Evolutionary conservation across 306 rosid genomes (phyloP).

Genomic region (Vachellia pachyceras): DNA sequence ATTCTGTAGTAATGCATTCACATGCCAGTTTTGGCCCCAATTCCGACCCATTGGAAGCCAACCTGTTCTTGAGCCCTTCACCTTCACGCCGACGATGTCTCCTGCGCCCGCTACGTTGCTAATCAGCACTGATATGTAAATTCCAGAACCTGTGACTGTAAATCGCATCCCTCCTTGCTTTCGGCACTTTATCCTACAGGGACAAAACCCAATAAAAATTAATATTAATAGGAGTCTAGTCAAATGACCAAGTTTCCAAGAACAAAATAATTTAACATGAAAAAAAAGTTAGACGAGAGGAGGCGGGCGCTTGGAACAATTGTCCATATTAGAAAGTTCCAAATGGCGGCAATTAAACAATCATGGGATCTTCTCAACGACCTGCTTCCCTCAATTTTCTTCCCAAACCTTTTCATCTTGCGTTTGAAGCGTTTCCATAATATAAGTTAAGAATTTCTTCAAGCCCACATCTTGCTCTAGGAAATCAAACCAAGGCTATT

Average conservation of each 20-base stretch:
- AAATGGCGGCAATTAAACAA: not conserved
- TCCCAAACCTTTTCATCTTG: not conserved
- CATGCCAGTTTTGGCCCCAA: slow-evolving; percentile 99
- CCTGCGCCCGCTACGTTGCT: slow-evolving; percentile 91
- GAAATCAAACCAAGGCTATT: not conserved
- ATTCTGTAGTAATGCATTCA: slow-evolving; percentile 73
- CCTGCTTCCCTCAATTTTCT: not conserved
- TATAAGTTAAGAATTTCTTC: not conserved
- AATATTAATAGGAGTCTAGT: not conserved
- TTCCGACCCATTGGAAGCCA: slow-evolving; percentile 98
- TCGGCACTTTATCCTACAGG: slow-evolving; percentile 82
- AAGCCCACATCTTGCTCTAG: not conserved
- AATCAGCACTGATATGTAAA: slow-evolving; percentile 82
- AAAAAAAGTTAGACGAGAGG: no score
- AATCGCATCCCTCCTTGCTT: slow-evolving; percentile 89
- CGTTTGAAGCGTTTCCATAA: not conserved
- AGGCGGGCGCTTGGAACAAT: no score
- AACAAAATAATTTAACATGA: not conserved
- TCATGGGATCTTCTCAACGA: not conserved
- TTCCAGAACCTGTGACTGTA: slow-evolving; percentile 68
- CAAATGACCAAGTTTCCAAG: slow-evolving; percentile 5
- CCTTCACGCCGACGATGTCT: slow-evolving; percentile 71
- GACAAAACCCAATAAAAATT: slow-evolving; percentile 18
- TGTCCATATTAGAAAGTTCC: no score
- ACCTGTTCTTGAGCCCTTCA: slow-evolving; percentile 92